Evolutionary conservation across 257 asterid species (phyloP), one percentile per base, ranked within the genome.

Genomic region (Buddleja alternifolia): DNA sequence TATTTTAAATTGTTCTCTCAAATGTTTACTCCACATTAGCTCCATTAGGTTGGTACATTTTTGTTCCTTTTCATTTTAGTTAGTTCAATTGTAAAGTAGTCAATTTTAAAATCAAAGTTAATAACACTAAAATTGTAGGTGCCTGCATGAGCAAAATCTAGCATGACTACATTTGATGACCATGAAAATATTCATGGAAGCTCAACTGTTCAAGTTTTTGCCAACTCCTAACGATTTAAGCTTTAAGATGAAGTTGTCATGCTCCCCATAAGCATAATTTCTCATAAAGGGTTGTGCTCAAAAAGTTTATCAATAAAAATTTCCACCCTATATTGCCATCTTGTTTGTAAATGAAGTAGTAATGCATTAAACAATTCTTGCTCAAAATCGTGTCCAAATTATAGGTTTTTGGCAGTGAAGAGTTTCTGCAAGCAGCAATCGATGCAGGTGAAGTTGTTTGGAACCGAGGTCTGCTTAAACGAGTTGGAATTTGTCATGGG

Each of bases 401-500:
- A 47, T 61, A 90, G 97, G 96, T 92, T 63, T 85, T 87, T 54
- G 81, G 74, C 40, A 69, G 77, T n/a, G 84, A 78, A 58, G 95
- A 89, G 82, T 92, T 89, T 80, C 73, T 77, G 7, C 80, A 84
- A 66, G 95, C 93, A 29, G 92, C 96, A 37, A 60, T 74, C 3
- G 88, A 84, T 19, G 92, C 97, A 11, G 88, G 86, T 40, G 89
- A 89, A 61, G 96, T 92, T 66, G 90, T 92, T 4, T 92, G 97
- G 96, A 73, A 69, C 19, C 72, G 94, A 47, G 97, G 96, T 40
- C 80, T 92, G 16, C 95, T 89, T 36, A 92, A 84, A 77, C 91
- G 94, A 47, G 92, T 92, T 6, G 97, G 96, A 41, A 15, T 92
- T 16, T 92, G 97, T 61, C 96, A 89, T 17, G 98, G 96, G 66